Evolutionary conservation across 495 filamentous ascomycete species (phyloP), one percentile per base, ranked within the genome.

Genomic region (Aspergillus incahuasiensis): DNA sequence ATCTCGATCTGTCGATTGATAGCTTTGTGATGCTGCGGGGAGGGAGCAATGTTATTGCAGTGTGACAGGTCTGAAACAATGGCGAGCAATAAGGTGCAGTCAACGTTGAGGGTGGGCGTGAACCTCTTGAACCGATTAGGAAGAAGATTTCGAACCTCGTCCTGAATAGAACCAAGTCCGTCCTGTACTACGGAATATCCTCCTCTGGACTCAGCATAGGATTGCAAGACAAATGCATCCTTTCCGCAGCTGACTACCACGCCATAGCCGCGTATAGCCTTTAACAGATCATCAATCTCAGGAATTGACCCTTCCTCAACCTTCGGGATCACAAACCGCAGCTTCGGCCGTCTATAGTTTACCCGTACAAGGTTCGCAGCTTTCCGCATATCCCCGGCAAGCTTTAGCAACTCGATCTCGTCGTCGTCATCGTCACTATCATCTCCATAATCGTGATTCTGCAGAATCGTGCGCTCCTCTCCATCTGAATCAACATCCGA

Each of bases 1-100:
- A 82, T 67, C 56, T 85, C 78, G 48, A 90, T 84, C 62, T 89
- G 86, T n/a, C 79, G 73, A 18, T 73, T 64, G 25, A 89, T 82
- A 16, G 78, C 80, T 50, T 63, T 66, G 60, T 86, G 81, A 55
- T 80, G 79, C 63, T 70, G 74, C 20, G 66, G 62, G 28, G 55
- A 69, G 43, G 61, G 66, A 21, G 34, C 44, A 21, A 72, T 74
- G 18, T 67, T 46, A 40, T 76, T 72, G 21, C 70, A 64, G 61
- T 89, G 85, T 0, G 84, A 87, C 6, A 90, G 75, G 63, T 90
- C 87, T n/a, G 84, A 87, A 19, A 84, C 80, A 41, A 88, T 72
- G 18, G 85, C 87, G 11, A 90, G 79, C 24, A 90, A 75, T 51
- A 90, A 76, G 8, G 86, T 89, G 69, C 86, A 89, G 66, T 90